Evolutionary conservation across 192 early-diverging fungal genomes (phyloP), one percentile per base, ranked within the genome.

Genomic region (Coemansia sp.): DNA sequence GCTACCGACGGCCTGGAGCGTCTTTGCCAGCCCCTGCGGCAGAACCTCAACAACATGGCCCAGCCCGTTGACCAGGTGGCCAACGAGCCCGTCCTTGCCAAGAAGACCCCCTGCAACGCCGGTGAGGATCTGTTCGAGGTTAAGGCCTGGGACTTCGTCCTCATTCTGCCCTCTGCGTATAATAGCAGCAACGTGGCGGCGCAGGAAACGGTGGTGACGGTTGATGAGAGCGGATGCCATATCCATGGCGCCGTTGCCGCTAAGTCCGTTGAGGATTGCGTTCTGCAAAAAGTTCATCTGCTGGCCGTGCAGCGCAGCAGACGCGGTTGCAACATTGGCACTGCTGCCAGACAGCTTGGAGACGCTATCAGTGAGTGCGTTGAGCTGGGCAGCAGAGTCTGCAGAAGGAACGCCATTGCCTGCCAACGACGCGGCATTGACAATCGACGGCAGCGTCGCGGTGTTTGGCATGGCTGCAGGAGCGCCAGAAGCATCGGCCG

Each of bases 251-350:
- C 68, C 68, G 46, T 69, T 69, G 15, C 60, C 65, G 24, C 59
- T 48, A 60, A 83, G 63, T 33, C 80, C 63, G 66, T 74, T 77
- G 46, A 77, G 65, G 12, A 83, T 62, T 35, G 75, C 65, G 71
- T 71, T 71, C 64, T 83, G 68, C 71, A 83, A 62, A 26, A 83
- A 83, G 64, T 73, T 65, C 26, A 82, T 68, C 62, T 82, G 79
- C 74, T 82, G 79, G 71, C 64, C 52, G 67, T 82, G 79, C 51
- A 82, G 68, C n/a, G 79, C 71, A 21, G 74, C 70, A 26, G 79
- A 82, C 20, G 78, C 78, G 35, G 36, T 35, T n/a, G 73, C 79
- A 16, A 43, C 36, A 57, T 65, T 62, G 26, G 61, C 38, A 61
- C 26, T 52, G 45, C 73, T 66, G 33, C 79, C 79, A 4, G 70